Evolutionary conservation across 2,329 filamentous ascomycete genomes (phyloP), one percentile per base, ranked within the genome.

Genomic region (Aspergillus quadricinctus): DNA sequence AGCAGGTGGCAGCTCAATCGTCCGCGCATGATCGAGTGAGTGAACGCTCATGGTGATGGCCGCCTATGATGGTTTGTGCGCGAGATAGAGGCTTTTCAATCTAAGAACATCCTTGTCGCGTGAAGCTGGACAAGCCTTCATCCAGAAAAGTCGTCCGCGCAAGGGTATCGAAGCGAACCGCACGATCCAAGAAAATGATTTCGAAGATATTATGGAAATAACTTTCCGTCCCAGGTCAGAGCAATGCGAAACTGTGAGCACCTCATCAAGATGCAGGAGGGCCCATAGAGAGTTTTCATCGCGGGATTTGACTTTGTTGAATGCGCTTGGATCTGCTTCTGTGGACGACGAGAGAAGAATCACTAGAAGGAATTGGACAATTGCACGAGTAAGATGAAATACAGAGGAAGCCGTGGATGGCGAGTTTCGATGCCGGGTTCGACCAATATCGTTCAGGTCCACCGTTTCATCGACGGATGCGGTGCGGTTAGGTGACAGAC

Each of bases 11-110:
- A 61, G 29, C 6, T 58, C 53, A 31, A 54, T 57, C 3, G 55
- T 61, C 28, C 63, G 61, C 25, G 67, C 70, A 60, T 74, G 70
- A 53, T 75, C 72, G 37, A 65, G 58, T 17, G 68, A 62, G 52
- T 69, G 61, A 37, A 69, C 59, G 52, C 68, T 72, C 73, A 75
- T 75, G 28, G 37, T 62, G 57, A 48, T 31, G 14, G 7, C 7
- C 5, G 9, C 1, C 6, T 23, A 45, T 45, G 41, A 21, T 45
- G 4, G 2, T 10, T 19, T 21, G 9, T 45, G 11, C 8, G 9
- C 41, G 19, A 25, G 14, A 21, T 52, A 17, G 21, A 10, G 51
- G 28, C 17, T 11, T 45, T 17, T 7, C 37, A 17, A 11, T 17
- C 31, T 35, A 4, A 35, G 31, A 37, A 17, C 31, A 37, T 37